Evolutionary conservation across 2,329 filamentous ascomycete genomes (phyloP).

Genomic region (Onygena corvina): DNA sequence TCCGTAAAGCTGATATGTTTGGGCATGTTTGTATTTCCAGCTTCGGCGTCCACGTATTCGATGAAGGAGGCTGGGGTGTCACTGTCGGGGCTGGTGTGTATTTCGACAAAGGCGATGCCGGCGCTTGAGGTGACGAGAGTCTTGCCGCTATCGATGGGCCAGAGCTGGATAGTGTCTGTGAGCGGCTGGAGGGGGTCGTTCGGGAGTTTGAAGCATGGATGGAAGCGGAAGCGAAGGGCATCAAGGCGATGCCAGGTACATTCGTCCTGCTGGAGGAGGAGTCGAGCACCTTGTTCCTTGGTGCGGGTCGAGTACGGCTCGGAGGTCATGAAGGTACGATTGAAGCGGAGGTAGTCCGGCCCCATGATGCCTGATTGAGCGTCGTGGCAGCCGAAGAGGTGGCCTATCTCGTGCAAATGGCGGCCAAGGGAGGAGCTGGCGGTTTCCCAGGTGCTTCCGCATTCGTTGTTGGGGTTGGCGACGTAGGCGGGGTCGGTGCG

Average conservation of each 20-base stretch:
- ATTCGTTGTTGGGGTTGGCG: conserved; percentile 75
- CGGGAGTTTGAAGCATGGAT: conserved; percentile 78
- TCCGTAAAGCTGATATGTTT: conserved; percentile 66
- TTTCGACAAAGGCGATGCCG: conserved; percentile 74
- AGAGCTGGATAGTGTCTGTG: conserved; percentile 66
- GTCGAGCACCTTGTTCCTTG: conserved; percentile 61
- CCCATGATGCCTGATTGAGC: conserved; percentile 89
- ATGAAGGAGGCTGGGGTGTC: conserved; percentile 68
- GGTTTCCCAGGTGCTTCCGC: conserved; percentile 88
- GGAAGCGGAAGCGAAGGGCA: conserved; percentile 73
- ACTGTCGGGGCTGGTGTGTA: conserved; percentile 71
- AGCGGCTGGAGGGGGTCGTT: conserved; percentile 48
- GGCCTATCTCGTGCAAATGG: conserved; percentile 81
- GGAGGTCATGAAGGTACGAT: conserved; percentile 66
- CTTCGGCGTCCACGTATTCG: conserved; percentile 57
- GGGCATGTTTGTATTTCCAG: conserved; percentile 46
- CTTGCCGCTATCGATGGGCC: conserved; percentile 65
- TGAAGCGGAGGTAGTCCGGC: conserved; percentile 71
- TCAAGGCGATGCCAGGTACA: conserved; percentile 88
- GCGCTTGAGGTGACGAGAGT: conserved; percentile 66
- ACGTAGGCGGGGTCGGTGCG: conserved; percentile 59
- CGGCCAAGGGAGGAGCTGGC: conserved; percentile 88
- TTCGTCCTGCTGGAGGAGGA: conserved; percentile 66
- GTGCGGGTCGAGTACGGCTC: conserved; percentile 83
- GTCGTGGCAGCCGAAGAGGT: conserved; percentile 79